Evolutionary conservation across 495 filamentous ascomycete species (phyloP), one percentile per base, ranked within the genome.

Genomic region (Letharia columbiana): DNA sequence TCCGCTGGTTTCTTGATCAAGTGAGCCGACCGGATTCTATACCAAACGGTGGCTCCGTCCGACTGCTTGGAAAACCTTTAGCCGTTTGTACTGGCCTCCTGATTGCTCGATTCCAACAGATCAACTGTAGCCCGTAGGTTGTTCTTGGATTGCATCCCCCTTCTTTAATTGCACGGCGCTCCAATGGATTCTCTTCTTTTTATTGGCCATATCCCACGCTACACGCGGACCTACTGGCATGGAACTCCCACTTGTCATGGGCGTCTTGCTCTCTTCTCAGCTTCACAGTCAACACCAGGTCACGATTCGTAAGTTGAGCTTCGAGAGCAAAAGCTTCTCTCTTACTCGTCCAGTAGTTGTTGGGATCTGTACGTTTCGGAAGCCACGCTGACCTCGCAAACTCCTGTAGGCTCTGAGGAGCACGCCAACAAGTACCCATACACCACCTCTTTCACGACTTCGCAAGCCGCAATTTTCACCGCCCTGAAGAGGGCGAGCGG

Each of bases 401-500:
- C 8, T 39, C 37, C 37, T 39, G 37, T 39, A 39, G 37, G 37
- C 37, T 39, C 37, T 39, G 56, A 64, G 23, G 23, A 4, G 15
- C 10, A 18, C 23, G 23, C 23, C 23, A 28, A 28, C 23, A 28
- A 28, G 23, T 57, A 44, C 50, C 3, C 28, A 7, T 57, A 10
- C 39, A 39, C 57, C 49, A 13, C 33, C 50, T 57, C 49, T 50
- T 42, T 57, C 35, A 64, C 62, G 6, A 64, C 18, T 23, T 44
- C 49, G 20, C 62, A 64, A 57, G 49, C 62, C 50, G 62, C 9
- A 10, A 64, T 64, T 1, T 39, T 64, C 40, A 20, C 62, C 35
- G 62, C 62, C 2, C n/a, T 56, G 9, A 64, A 57, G 41, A 52
- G 41, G 23, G 62, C 50, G 9, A 64, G 20, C 6, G 49, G 49